These are phyloP conservation scores for Thalia dealbata DNA, from an alignment of 176 grass and related monocot species.

Conservation along the genomic window DNA sequence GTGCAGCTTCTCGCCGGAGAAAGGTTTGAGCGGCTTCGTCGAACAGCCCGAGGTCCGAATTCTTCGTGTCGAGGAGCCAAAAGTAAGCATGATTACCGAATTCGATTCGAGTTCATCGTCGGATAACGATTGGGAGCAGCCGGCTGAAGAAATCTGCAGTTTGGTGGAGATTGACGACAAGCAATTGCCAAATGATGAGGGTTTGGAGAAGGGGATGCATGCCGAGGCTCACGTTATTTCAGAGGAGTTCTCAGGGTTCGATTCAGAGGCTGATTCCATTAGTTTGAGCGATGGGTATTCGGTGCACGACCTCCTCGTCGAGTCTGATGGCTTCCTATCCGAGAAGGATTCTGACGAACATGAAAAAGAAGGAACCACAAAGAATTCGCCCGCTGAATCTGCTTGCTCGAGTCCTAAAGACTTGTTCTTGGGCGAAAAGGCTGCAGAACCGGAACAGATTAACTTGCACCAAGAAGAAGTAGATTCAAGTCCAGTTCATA, in stretches of 20 bases:
- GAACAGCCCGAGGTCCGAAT: slow-evolving; percentile 52
- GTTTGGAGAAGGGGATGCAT: not conserved
- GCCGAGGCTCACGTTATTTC: slow-evolving; percentile 28
- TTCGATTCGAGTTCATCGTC: not conserved
- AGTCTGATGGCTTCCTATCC: slow-evolving; percentile 84
- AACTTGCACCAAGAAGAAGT: slow-evolving; percentile 9
- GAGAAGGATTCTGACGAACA: slow-evolving; percentile 36
- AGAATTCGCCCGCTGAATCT: not conserved
- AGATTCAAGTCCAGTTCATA: not conserved
- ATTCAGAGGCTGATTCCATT: slow-evolving; percentile 60
- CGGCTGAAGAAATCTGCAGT: not conserved
- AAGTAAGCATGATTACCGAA: not conserved
- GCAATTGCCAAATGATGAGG: not conserved
- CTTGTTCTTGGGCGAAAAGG: not conserved
- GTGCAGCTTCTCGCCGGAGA: slow-evolving; percentile 52
- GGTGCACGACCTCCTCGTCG: slow-evolving; percentile 71
- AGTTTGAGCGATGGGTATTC: slow-evolving; percentile 86
- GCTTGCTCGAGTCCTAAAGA: not conserved
- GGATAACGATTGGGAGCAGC: not conserved
- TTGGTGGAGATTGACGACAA: not conserved
- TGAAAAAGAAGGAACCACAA: not conserved
- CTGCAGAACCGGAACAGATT: slow-evolving; percentile 10
- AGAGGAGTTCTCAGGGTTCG: slow-evolving; percentile 54
- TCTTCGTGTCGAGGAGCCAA: slow-evolving; percentile 46
- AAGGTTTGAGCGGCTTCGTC: slow-evolving; percentile 61